phyloP scores from a whole-genome alignment of 2,329 filamentous ascomycete species.

The Colletotrichum abscissum region DNA sequence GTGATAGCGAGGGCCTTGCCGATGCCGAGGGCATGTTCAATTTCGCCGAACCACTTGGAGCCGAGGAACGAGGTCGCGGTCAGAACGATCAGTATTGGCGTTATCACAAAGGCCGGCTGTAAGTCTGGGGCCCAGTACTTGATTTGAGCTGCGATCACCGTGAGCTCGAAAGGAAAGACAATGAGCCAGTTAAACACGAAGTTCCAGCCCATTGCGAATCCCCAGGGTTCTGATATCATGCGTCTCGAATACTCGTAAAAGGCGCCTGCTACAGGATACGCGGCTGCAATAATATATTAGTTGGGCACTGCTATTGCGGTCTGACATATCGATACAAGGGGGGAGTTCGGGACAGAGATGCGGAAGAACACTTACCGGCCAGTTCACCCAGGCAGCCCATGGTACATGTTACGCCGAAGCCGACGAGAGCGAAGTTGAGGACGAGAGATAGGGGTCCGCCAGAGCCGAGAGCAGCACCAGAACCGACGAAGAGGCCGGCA shows the following conservation, averaged over 20 bases:
- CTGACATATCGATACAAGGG: background rate
- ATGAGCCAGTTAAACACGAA: slow-evolving; percentile 50
- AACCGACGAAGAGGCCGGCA: slow-evolving; percentile 49
- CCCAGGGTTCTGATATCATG: slow-evolving; percentile 51
- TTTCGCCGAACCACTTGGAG: slow-evolving; percentile 56
- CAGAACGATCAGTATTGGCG: slow-evolving; percentile 52
- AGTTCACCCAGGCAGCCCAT: slow-evolving; percentile 44
- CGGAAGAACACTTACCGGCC: slow-evolving; percentile 40
- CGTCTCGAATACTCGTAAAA: slow-evolving; percentile 52
- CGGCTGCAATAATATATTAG: slow-evolving; percentile 36
- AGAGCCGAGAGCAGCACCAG: slow-evolving; percentile 43
- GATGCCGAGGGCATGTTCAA: slow-evolving; percentile 63
- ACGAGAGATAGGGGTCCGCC: slow-evolving; percentile 46
- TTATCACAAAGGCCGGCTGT: slow-evolving; percentile 45
- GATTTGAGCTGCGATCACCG: slow-evolving; percentile 46
- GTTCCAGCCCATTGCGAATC: slow-evolving; percentile 54
- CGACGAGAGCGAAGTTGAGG: slow-evolving; percentile 46
- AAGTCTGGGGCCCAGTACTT: slow-evolving; percentile 43
- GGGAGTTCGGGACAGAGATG: slow-evolving; percentile 21
- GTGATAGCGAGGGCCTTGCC: slow-evolving; percentile 63
- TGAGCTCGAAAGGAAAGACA: slow-evolving; percentile 51
- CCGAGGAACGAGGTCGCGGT: slow-evolving; percentile 57
- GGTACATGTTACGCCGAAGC: slow-evolving; percentile 45
- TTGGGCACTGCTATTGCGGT: too few species aligned
- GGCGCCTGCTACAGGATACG: slow-evolving; percentile 49